These are phyloP conservation scores for Fomes fomentarius DNA, from an alignment of 1,284 basidiomycete species.

Conservation along the genomic window DNA sequence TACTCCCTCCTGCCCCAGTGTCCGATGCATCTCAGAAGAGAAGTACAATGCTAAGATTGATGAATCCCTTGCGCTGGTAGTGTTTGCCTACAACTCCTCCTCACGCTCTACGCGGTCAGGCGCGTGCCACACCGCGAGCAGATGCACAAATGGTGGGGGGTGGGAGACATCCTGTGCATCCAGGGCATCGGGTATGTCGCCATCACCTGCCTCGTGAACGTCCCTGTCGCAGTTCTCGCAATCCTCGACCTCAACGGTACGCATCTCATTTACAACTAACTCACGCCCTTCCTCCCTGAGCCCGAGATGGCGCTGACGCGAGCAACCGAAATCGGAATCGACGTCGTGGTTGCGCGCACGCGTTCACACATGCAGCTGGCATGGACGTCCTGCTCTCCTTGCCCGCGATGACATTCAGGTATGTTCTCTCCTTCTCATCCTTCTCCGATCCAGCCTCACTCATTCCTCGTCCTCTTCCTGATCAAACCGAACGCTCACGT, in stretches of 20 bases:
- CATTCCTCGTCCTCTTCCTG: background rate
- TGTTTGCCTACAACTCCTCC: constrained; percentile 10
- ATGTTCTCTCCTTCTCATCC: background rate
- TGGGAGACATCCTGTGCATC: constrained; percentile 15
- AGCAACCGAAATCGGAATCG: no score
- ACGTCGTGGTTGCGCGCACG: background rate
- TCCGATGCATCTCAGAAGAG: no score
- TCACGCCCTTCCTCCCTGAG: no score
- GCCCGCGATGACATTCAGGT: constrained; percentile 15
- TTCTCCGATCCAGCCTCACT: background rate
- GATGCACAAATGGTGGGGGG: constrained; percentile 3
- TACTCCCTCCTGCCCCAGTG: background rate
- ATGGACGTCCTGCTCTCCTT: constrained; percentile 19
- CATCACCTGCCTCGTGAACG: constrained; percentile 13
- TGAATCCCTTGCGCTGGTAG: background rate
- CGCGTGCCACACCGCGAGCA: constrained; percentile 7
- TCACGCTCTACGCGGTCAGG: constrained; percentile 15
- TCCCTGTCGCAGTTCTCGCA: constrained; percentile 17
- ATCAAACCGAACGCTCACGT: no score
- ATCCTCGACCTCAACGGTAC: constrained; percentile 14
- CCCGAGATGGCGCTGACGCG: no score
- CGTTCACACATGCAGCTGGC: background rate
- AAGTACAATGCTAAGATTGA: no score
- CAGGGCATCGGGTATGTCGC: constrained; percentile 21
- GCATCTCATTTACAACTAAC: background rate